These are phyloP conservation scores for Arabis alpina DNA, from an alignment of 345 rosid genomes.

Conservation along the genomic window DNA sequence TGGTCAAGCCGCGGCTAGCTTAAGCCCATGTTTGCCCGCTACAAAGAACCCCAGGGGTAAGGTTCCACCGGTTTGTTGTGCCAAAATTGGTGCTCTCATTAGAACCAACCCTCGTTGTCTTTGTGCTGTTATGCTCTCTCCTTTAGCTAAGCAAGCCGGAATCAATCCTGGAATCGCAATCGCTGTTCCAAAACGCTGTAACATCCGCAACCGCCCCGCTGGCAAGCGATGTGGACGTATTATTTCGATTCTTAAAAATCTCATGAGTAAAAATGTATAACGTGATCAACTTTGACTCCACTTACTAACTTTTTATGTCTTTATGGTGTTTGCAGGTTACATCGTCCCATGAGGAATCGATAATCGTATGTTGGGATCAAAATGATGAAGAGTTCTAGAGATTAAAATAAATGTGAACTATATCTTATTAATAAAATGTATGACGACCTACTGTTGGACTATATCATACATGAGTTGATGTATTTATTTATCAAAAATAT, in stretches of 20 bases:
- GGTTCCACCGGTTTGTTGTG: slow-evolving; percentile 72
- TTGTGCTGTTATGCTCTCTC: slow-evolving; percentile 76
- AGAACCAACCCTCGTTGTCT: slow-evolving; percentile 75
- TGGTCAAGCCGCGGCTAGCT: slow-evolving; percentile 63
- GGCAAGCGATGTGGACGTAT: slow-evolving; percentile 92
- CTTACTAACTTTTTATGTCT: background rate
- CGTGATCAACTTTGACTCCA: slow-evolving; percentile 11
- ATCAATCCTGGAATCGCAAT: slow-evolving; percentile 78
- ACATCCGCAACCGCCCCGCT: slow-evolving; percentile 63
- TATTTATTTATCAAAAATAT: background rate
- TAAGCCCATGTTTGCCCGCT: slow-evolving; percentile 76
- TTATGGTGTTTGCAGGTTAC: slow-evolving; percentile 30
- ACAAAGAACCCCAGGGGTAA: slow-evolving; percentile 54
- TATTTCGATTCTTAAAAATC: slow-evolving; percentile 13
- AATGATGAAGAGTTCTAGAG: slow-evolving; percentile 3
- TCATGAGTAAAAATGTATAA: background rate
- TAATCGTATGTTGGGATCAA: background rate
- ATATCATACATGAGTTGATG: background rate
- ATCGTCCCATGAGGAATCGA: slow-evolving; percentile 32
- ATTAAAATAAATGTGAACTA: slow-evolving; percentile 33
- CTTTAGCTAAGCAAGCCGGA: slow-evolving; percentile 77
- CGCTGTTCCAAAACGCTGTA: slow-evolving; percentile 80
- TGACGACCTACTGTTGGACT: slow-evolving; percentile 18
- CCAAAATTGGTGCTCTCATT: slow-evolving; percentile 67
- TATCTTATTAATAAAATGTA: slow-evolving; percentile 9